These are phyloP conservation scores for Plasmodiophora brassicae DNA, from an alignment of 208 protist genomes.

Conservation along the genomic window DNA sequence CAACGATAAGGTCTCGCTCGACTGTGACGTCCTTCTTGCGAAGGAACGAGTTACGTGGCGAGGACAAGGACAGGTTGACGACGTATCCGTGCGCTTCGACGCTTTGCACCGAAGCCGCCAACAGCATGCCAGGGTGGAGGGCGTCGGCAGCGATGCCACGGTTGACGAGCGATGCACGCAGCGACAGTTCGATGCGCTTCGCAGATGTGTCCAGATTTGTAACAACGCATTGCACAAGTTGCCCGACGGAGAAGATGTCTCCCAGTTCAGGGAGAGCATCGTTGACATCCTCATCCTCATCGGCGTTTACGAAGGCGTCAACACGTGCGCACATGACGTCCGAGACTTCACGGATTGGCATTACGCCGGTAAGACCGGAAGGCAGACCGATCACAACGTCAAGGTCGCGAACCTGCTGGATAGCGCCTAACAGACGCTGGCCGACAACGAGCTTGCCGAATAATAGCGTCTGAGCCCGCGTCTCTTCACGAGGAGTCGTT, in stretches of 20 bases:
- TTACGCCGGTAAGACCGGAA: background rate
- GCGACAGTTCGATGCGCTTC: background rate
- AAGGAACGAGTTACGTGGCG: background rate
- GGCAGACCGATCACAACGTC: background rate
- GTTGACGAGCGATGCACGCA: background rate
- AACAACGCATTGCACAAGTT: background rate
- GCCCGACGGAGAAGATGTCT: background rate
- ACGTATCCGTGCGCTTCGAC: background rate
- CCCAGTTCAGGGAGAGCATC: background rate
- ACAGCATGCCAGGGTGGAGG: background rate
- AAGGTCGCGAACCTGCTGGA: background rate
- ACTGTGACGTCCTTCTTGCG: background rate
- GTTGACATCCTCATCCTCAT: background rate
- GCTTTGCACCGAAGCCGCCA: background rate
- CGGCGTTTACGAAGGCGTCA: background rate
- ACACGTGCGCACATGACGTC: background rate
- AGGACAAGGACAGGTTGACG: background rate
- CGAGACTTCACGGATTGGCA: background rate
- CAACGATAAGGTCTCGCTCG: background rate
- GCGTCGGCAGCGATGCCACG: background rate
- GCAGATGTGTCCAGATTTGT: background rate
- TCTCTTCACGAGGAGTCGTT: too few relatives aligned
- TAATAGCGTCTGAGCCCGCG: background rate
- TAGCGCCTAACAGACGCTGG: background rate
- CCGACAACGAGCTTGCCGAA: background rate